Base-by-base conservation (phyloP, 768 basidiomycete species). In the Rossbeevera mucosa region DNA sequence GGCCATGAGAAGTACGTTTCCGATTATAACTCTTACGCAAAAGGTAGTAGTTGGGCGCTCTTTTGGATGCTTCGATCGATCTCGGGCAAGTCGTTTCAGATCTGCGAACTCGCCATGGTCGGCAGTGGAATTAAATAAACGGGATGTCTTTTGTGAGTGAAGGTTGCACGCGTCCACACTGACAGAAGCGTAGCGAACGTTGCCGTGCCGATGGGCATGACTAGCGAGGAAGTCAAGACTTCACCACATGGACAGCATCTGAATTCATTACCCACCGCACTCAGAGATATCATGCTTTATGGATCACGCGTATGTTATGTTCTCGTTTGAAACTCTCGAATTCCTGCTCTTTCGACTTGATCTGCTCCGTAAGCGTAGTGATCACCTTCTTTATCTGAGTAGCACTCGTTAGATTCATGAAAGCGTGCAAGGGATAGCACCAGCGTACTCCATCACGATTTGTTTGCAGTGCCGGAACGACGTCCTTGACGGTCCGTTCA, bases 401-500 rank as follows among this genome's bases (percentile, higher is more conserved):
- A 47, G 22, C 33, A 31, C 55, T 59, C 7, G 43, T 64, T 44
- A 58, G 52, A 29, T 38, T n/a, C 25, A 33, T 20, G 6, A 48
- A 41, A 42, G 45, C 21, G 14, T 3, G 3, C 13, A 20, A 40
- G 41, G 21, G 41, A 22, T 33, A 30, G 20, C 5, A 22, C 45
- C 14, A 9, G 74, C 86, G 57, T 63, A 94, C 93, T 53, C 91
- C 91, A 63, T 93, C 86, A 47, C 81, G 77, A 63, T 94, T 97
- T n/a, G 86, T 91, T 68, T 90, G 82, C 41, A 99, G 72, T 25
- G 88, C 84, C 31, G 96, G 95, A 31, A 90, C 85, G 46, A 98
- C 91, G 59, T 98, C 95, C 65, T 88, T 85, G 43, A 98, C 96
- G 2, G 94, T 97, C 44, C 94, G 80, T 67, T 98, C 94, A 25